A percentile compares a stretch with the other conserved stretches of the same genome.
Conservation (phyloP, 768 basidiomycete species). For the Lactarius indigo region DNA sequence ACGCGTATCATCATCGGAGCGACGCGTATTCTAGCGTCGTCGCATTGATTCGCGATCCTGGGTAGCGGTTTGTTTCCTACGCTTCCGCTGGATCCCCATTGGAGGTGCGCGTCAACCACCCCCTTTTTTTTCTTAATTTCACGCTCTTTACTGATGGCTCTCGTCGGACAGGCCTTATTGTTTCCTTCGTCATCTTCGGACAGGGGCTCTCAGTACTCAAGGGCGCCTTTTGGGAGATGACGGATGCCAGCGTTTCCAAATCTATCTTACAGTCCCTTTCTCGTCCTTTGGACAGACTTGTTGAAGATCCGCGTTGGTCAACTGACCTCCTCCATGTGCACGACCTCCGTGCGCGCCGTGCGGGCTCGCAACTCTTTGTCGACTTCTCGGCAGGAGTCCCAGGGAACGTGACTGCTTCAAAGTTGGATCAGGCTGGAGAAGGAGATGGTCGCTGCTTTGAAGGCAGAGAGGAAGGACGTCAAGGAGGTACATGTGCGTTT, state of each 20-base stretch:
- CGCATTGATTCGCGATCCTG: slow-evolving; percentile 86
- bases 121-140: neutral
- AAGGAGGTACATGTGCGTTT: slow-evolving; percentile 49
- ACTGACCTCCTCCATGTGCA: slow-evolving; percentile 40
- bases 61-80: slow-evolving; percentile 83
- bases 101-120: slow-evolving; percentile 57
- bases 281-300: slow-evolving; percentile 37
- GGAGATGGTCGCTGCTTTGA: slow-evolving; percentile 53
- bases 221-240: slow-evolving; percentile 75
- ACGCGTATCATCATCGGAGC: slow-evolving; percentile 95
- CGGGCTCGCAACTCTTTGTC: slow-evolving; percentile 78
- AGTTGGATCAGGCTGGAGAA: slow-evolving; percentile 58
- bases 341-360: slow-evolving; percentile 67
- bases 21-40: slow-evolving; percentile 93
- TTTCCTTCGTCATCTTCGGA: slow-evolving; percentile 84
- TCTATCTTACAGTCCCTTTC: slow-evolving; percentile 55
- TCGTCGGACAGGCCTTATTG: slow-evolving; percentile 58
- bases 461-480: slow-evolving; percentile 57
- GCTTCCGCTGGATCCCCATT: slow-evolving; percentile 88
- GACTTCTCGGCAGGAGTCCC: slow-evolving; percentile 78
- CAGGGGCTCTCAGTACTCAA: slow-evolving; percentile 68
- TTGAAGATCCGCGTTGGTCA: neutral
- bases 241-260: slow-evolving; percentile 68
- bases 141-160: neutral
- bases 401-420: slow-evolving; percentile 49